phyloP scores from a whole-genome alignment of 129 eudicot species.

The Flaveria trinervia region DNA sequence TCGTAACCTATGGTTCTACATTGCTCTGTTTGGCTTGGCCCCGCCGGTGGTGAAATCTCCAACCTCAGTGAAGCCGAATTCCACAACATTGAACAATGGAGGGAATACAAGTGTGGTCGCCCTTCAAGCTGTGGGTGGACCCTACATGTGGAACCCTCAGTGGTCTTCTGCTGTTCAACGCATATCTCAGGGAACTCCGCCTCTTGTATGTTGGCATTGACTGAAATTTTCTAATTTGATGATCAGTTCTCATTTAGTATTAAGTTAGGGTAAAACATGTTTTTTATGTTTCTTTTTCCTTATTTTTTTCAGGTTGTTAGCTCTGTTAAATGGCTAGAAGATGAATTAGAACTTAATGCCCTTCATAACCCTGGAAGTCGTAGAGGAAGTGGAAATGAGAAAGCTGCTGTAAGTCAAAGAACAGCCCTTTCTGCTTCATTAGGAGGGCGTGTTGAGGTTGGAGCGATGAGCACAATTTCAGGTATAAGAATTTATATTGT shows the following conservation, averaged over 20 bases:
- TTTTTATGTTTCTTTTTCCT: not conserved
- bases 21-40: constrained; percentile 97
- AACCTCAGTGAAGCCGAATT: constrained; percentile 54
- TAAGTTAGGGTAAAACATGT: constrained; percentile 25
- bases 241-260: constrained; percentile 9
- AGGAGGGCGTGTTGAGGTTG: constrained; percentile 93
- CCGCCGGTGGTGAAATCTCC: constrained; percentile 77
- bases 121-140: constrained; percentile 95
- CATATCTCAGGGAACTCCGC: constrained; percentile 99
- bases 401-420: constrained; percentile 91
- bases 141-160: constrained; percentile 91
- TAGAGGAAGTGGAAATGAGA: constrained; percentile 93
- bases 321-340: constrained; percentile 99
- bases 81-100: constrained; percentile 72
- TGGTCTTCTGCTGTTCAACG: constrained; percentile 97
- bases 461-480: constrained; percentile 93
- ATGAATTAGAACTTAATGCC: constrained; percentile 98
- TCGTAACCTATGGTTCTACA: constrained; percentile 97
- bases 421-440: constrained; percentile 96
- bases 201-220: constrained; percentile 71
- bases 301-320: constrained; percentile 74
- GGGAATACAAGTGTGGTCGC: constrained; percentile 73
- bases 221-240: constrained; percentile 11
- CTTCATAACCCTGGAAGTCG: constrained; percentile 99
- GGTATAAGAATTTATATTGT: constrained; percentile 41